phyloP scores from a whole-genome alignment of 2,329 filamentous ascomycete genomes.

The Diaporthe longicolla region DNA sequence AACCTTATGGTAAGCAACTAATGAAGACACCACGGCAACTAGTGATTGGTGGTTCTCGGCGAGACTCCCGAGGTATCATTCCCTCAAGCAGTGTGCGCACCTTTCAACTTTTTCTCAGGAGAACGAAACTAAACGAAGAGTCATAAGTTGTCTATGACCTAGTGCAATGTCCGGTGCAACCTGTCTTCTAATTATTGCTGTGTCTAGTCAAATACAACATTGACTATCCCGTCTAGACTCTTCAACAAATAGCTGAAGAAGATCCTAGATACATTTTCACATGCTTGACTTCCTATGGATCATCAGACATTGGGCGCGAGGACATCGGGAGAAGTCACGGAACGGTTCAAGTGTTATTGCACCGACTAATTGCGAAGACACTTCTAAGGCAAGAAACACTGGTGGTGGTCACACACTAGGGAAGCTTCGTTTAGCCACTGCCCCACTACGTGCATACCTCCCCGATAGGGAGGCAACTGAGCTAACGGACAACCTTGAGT shows the following conservation, averaged over 20 bases:
- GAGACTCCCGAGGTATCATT: too few species aligned
- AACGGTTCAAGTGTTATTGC: neutral
- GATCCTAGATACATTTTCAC: neutral
- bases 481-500: neutral
- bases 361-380: too few species aligned
- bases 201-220: neutral
- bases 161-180: too few species aligned
- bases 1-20: too few species aligned
- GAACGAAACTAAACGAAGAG: too few species aligned
- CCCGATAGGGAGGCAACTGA: neutral
- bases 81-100: neutral
- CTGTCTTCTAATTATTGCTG: neutral
- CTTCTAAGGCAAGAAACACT: neutral
- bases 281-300: neutral
- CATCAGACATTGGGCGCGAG: accelerated
- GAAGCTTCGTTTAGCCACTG: neutral
- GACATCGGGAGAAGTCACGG: neutral
- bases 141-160: neutral
- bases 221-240: too few species aligned
- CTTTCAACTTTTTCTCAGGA: too few species aligned
- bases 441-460: neutral
- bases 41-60: neutral
- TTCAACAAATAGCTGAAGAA: neutral
- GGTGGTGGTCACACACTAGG: neutral
- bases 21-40: neutral